Percentiles rank a stretch among this genome's conserved stretches.
Conservation (phyloP, 305 asterid species). For the Solanum hybrid region DNA sequence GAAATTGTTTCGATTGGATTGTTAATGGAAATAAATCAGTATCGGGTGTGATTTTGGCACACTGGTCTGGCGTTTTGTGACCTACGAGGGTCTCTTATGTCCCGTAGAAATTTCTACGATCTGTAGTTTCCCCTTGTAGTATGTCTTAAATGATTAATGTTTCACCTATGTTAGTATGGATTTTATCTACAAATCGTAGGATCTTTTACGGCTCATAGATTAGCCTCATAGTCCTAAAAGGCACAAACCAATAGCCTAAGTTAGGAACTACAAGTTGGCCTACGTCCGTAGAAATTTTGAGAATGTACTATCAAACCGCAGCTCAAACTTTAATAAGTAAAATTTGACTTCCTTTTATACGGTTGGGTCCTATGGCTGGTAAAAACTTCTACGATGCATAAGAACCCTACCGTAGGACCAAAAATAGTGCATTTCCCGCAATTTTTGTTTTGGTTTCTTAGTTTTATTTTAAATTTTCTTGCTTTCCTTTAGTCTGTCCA, state of each 20-base stretch:
- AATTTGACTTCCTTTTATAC: too few relatives aligned
- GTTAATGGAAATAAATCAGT: background rate
- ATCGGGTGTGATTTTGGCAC: background rate
- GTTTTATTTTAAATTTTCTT: too few relatives aligned
- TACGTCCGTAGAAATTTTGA: background rate
- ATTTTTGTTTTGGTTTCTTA: background rate
- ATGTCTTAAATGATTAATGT: background rate
- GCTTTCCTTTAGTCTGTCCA: background rate
- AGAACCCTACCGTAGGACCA: background rate
- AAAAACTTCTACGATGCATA: background rate
- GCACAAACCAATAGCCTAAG: background rate
- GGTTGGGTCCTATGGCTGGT: background rate
- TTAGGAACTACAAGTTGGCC: background rate
- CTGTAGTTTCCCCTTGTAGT: background rate
- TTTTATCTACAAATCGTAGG: background rate
- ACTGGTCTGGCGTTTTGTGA: background rate
- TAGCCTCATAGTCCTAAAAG: background rate
- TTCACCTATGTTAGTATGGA: background rate
- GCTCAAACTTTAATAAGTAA: background rate
- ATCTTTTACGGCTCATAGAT: background rate
- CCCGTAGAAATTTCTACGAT: background rate
- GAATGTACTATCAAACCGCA: background rate
- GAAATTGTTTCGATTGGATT: background rate
- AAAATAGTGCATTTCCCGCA: background rate
- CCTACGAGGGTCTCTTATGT: background rate